phyloP scores from a whole-genome alignment of 495 filamentous ascomycete genomes.

The Podospora bellae-mahoneyi region DNA sequence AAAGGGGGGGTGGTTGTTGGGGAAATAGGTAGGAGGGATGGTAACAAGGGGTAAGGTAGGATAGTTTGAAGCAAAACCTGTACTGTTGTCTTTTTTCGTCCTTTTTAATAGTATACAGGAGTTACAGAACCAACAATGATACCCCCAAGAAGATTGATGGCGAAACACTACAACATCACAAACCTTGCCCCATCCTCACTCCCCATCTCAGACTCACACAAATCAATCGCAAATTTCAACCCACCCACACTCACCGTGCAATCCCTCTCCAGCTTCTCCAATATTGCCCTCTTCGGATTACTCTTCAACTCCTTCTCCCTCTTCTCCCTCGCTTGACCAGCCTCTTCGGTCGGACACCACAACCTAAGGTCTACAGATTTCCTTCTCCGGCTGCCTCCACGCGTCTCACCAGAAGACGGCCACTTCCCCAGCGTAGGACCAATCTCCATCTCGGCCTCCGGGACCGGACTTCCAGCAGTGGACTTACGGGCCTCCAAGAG shows the following conservation, averaged over 20 bases:
- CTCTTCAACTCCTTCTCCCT: neutral
- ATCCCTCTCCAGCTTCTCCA: slow-evolving; percentile 15
- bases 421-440: slow-evolving; percentile 31
- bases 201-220: slow-evolving; percentile 5
- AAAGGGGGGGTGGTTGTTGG: neutral
- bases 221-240: slow-evolving; percentile 29
- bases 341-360: too few relatives aligned
- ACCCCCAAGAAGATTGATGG: neutral
- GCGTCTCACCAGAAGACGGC: neutral
- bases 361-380: too few relatives aligned
- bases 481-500: neutral
- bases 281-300: neutral
- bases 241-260: slow-evolving; percentile 22
- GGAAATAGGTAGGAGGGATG: neutral
- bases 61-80: neutral
- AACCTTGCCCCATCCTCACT: slow-evolving; percentile 7
- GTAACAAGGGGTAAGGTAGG: neutral
- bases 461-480: neutral
- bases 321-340: neutral
- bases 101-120: neutral
- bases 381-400: too few relatives aligned
- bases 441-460: slow-evolving; percentile 26
- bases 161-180: slow-evolving; percentile 22
- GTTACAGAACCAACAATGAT: neutral
- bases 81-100: neutral